Conservation (phyloP, 129 eudicot genomes). For the Chrysanthemum makinoi region DNA sequence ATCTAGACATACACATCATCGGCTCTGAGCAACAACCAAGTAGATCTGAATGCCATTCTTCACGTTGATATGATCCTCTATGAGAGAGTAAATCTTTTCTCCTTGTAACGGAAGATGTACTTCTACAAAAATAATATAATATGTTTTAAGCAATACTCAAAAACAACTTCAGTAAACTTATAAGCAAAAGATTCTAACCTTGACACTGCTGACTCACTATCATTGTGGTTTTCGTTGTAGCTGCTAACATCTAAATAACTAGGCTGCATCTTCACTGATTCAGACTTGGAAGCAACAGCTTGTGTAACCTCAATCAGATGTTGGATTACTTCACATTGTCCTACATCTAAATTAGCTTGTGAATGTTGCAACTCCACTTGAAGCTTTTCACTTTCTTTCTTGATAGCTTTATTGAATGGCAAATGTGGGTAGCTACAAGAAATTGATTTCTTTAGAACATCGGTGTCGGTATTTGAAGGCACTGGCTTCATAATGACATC, state of each 20-base stretch:
- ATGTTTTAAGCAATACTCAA: background rate
- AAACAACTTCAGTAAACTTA: background rate
- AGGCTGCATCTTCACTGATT: slow-evolving; percentile 35
- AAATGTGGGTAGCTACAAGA: slow-evolving; percentile 79
- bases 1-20: slow-evolving; percentile 52
- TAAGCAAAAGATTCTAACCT: slow-evolving; percentile 39
- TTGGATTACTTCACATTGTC: slow-evolving; percentile 74
- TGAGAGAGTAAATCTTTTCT: slow-evolving; percentile 2
- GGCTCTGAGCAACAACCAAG: slow-evolving; percentile 86
- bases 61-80: slow-evolving; percentile 27
- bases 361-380: slow-evolving; percentile 34
- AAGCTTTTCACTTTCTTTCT: slow-evolving; percentile 69
- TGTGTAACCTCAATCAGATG: slow-evolving; percentile 70
- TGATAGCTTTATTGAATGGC: slow-evolving; percentile 53
- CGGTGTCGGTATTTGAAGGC: slow-evolving; percentile 48
- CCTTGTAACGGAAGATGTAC: slow-evolving; percentile 1
- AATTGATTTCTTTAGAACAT: slow-evolving; percentile 60
- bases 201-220: slow-evolving; percentile 33
- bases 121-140: background rate
- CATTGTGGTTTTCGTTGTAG: slow-evolving; percentile 32
- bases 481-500: slow-evolving; percentile 61
- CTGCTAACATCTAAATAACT: slow-evolving; percentile 31
- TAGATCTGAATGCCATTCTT: slow-evolving; percentile 81
- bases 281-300: slow-evolving; percentile 47
- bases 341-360: slow-evolving; percentile 60